Conservation (phyloP, 2,329 filamentous ascomycete genomes). For the Aureobasidium melanogenum region DNA sequence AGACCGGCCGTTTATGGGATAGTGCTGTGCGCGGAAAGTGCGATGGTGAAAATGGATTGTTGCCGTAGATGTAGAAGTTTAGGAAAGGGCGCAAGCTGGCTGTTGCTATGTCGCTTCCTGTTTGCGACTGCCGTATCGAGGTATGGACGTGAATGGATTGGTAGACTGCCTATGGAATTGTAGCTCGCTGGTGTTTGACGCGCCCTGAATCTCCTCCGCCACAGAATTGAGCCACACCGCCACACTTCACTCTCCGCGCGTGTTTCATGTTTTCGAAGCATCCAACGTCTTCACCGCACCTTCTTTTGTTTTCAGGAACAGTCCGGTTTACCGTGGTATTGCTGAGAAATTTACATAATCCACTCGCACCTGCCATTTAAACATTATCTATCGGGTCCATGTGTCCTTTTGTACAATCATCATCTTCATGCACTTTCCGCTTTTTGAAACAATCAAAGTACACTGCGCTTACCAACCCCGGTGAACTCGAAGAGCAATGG, state of each 20-base stretch:
- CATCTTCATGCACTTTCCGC: background rate
- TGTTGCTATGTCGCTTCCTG: background rate
- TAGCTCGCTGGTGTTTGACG: background rate
- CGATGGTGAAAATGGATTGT: background rate
- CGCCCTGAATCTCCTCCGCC: constrained; percentile 5
- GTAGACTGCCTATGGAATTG: background rate
- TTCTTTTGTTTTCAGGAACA: background rate
- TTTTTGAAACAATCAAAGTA: background rate
- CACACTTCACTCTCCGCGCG: background rate
- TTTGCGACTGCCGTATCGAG: background rate
- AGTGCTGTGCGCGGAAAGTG: background rate
- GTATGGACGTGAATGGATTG: background rate
- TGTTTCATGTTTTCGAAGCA: constrained; percentile 6
- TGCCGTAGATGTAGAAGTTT: background rate
- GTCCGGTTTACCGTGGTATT: background rate
- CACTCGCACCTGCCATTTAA: background rate
- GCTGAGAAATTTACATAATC: background rate
- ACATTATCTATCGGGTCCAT: background rate
- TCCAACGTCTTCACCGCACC: background rate
- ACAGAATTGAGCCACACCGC: background rate
- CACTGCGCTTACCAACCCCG: constrained; percentile 7
- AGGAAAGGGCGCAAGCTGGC: background rate
- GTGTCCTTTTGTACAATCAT: background rate
- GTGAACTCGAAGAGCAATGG: constrained; percentile 53
- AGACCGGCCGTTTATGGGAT: background rate